Evolutionary conservation across 768 basidiomycete genomes (phyloP).

Genomic region (Boletus subcaerulescens): DNA sequence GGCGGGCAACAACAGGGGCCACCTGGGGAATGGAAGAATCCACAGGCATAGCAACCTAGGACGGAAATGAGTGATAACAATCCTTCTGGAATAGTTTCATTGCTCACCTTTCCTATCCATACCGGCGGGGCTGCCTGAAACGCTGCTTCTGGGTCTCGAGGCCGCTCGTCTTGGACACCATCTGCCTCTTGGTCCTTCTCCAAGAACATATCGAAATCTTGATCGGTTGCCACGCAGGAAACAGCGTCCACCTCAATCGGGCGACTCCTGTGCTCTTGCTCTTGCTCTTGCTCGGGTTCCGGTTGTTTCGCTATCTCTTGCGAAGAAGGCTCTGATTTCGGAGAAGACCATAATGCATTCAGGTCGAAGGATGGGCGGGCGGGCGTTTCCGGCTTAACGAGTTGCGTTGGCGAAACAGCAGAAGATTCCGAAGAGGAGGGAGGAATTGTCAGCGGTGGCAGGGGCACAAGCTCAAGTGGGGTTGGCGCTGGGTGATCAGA

Average conservation of each 20-base stretch:
- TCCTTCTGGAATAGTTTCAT: background rate
- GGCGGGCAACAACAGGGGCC: conserved; percentile 65
- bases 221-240: conserved; percentile 55
- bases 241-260: conserved; percentile 42
- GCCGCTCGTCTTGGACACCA: conserved; percentile 20
- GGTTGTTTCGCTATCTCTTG: conserved; percentile 22
- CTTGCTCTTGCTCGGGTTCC: conserved; percentile 28
- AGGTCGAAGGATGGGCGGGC: conserved; percentile 65
- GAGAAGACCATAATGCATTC: conserved; percentile 64
- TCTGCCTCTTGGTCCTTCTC: conserved; percentile 50
- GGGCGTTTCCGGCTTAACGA: conserved; percentile 41
- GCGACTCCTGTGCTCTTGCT: conserved; percentile 40
- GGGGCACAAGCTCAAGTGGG: conserved; percentile 18
- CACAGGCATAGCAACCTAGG: conserved; percentile 74
- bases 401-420: conserved; percentile 21
- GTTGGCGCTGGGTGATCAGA: conserved; percentile 5
- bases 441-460: conserved; percentile 44
- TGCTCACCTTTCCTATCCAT: conserved; percentile 72
- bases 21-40: conserved; percentile 69
- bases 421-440: conserved; percentile 38
- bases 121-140: conserved; percentile 61
- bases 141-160: conserved; percentile 43
- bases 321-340: conserved; percentile 32
- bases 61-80: conserved; percentile 16
- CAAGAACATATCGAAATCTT: conserved; percentile 86